Conservation (phyloP, 306 rosid species). For the Abrus precatorius region DNA sequence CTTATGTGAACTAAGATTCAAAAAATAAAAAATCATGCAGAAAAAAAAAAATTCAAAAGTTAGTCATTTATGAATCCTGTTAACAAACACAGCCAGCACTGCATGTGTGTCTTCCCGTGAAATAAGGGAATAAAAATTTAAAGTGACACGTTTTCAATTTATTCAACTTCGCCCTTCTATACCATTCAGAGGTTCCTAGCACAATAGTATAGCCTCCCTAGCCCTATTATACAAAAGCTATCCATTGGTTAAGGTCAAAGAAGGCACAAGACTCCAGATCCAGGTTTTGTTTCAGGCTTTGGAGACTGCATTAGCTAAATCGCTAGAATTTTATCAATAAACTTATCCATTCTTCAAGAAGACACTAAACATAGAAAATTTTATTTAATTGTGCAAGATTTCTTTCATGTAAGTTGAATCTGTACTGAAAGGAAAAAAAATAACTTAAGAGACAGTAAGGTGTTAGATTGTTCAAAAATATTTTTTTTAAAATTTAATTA, state of each 20-base stretch:
- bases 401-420: slow-evolving; percentile 1
- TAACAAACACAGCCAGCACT: not conserved
- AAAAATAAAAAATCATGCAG: slow-evolving; percentile 2
- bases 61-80: not conserved
- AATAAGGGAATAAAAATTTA: slow-evolving; percentile 1
- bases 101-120: slow-evolving; percentile 17
- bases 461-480: slow-evolving; percentile 8
- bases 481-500: not conserved
- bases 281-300: slow-evolving; percentile 31
- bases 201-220: slow-evolving; percentile 6
- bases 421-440: not conserved
- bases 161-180: slow-evolving; percentile 3
- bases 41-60: slow-evolving; percentile 14
- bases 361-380: not conserved
- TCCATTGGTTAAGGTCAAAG: not conserved
- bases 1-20: not conserved
- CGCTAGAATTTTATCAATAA: slow-evolving; percentile 22
- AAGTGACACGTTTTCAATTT: not conserved
- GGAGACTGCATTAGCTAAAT: slow-evolving; percentile 13
- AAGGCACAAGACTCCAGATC: not conserved
- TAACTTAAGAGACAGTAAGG: not conserved
- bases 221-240: slow-evolving; percentile 15
- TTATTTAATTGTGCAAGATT: not conserved
- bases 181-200: slow-evolving; percentile 31
- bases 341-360: slow-evolving; percentile 4